These are phyloP conservation scores for Exophiala sp. DNA, from an alignment of 2,329 filamentous ascomycete genomes.

Conservation along the genomic window DNA sequence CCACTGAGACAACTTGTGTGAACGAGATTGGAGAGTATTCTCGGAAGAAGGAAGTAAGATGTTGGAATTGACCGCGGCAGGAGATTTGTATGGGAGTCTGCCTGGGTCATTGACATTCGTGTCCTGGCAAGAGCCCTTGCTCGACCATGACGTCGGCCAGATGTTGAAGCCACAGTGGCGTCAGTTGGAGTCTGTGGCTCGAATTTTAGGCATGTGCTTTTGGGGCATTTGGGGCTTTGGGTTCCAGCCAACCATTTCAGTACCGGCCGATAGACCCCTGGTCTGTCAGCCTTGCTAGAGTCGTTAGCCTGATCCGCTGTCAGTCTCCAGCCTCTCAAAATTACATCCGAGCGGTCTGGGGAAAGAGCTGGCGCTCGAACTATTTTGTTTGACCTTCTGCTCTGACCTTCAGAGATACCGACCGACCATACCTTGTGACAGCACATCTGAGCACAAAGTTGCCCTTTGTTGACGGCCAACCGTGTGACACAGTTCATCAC, in stretches of 20 bases:
- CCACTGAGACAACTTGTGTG: too few relatives aligned
- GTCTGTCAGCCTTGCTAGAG: not conserved
- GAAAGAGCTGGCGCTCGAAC: not conserved
- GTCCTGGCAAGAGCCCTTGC: not conserved
- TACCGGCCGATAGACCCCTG: not conserved
- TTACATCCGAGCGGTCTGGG: not conserved
- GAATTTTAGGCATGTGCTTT: too few relatives aligned
- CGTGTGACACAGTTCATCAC: too few relatives aligned
- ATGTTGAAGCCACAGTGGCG: conserved; percentile 8
- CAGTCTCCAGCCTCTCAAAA: conserved; percentile 1
- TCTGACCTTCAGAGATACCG: too few relatives aligned
- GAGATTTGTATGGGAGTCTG: too few relatives aligned
- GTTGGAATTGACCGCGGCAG: too few relatives aligned
- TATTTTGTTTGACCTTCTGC: not conserved
- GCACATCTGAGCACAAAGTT: too few relatives aligned
- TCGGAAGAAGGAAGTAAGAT: too few relatives aligned
- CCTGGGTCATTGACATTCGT: too few relatives aligned
- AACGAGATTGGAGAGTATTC: too few relatives aligned
- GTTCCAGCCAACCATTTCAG: not conserved
- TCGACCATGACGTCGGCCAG: not conserved
- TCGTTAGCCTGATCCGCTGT: not conserved
- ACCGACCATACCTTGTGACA: too few relatives aligned
- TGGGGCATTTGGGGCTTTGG: not conserved
- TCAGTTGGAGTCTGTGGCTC: not conserved
- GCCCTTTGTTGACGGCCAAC: too few relatives aligned